These are phyloP conservation scores for Backusella australiensis DNA, from an alignment of 192 early-diverging fungal species.

Conservation along the genomic window DNA sequence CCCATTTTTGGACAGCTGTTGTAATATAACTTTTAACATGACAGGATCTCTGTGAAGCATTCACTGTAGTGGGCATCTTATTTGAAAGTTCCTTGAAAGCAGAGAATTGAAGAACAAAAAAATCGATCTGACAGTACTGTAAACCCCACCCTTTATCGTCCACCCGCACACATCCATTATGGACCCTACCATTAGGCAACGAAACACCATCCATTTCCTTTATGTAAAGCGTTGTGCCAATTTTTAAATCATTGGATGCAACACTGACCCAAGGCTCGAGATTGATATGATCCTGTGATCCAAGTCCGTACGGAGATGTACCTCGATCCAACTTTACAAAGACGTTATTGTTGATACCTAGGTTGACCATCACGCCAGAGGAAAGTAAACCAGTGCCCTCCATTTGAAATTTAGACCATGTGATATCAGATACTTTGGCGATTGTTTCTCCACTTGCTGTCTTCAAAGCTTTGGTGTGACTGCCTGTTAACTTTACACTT, in stretches of 20 bases:
- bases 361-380: conserved; percentile 30
- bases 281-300: conserved; percentile 14
- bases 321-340: conserved; percentile 24
- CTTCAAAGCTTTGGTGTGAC: conserved; percentile 12
- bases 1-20: conserved; percentile 11
- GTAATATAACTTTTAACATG: conserved; percentile 20
- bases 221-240: conserved; percentile 32
- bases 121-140: conserved; percentile 30
- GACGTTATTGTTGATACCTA: not conserved
- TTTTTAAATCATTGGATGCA: conserved; percentile 35
- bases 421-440: conserved; percentile 28
- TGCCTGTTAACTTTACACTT: conserved; percentile 12
- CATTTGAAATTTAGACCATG: conserved; percentile 38
- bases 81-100: conserved; percentile 1
- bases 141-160: conserved; percentile 38
- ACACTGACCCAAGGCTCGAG: conserved; percentile 38
- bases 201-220: conserved; percentile 28
- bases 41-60: conserved; percentile 5
- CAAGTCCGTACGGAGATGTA: conserved; percentile 25
- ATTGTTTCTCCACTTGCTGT: conserved; percentile 21
- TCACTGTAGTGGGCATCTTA: not conserved
- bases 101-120: conserved; percentile 24
- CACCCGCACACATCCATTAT: conserved; percentile 42
- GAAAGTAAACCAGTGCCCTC: conserved; percentile 35
- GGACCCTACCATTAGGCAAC: conserved; percentile 32